These are phyloP conservation scores for Aristolochia californica DNA, from an alignment of 164 flowering plant species.

Conservation along the genomic window DNA sequence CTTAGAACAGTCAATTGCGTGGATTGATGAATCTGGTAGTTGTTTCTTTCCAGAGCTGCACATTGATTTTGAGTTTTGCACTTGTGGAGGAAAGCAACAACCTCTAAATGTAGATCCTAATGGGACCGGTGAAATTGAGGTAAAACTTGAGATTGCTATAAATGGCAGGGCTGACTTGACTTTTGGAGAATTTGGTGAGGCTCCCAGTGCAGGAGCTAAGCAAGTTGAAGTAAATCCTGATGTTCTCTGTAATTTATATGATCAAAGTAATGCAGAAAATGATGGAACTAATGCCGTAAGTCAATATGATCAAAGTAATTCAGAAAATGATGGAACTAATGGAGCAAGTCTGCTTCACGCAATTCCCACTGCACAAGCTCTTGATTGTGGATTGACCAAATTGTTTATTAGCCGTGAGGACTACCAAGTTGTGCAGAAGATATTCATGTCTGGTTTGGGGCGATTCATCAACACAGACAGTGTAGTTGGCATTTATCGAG, in stretches of 20 bases:
- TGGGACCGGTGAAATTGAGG: constrained; percentile 42
- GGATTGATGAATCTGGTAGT: constrained; percentile 73
- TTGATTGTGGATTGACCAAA: constrained; percentile 1
- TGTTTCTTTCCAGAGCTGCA: constrained; percentile 74
- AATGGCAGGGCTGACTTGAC: constrained; percentile 25
- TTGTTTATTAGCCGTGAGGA: constrained; percentile 2
- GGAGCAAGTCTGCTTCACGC: constrained; percentile 6
- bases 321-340: constrained; percentile 14
- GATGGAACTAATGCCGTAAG: constrained; percentile 16
- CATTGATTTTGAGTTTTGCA: constrained; percentile 19
- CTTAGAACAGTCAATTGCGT: constrained; percentile 52
- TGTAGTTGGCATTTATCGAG: constrained; percentile 28
- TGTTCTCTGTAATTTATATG: not conserved
- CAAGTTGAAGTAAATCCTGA: constrained; percentile 23
- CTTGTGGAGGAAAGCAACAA: constrained; percentile 14
- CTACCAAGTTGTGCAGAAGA: constrained; percentile 2
- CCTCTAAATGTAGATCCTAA: constrained; percentile 16
- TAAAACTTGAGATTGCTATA: constrained; percentile 66
- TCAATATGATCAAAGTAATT: constrained; percentile 20
- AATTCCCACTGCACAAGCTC: constrained; percentile 16
- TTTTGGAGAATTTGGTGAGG: constrained; percentile 49
- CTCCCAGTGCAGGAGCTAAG: constrained; percentile 35
- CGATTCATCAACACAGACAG: constrained; percentile 17
- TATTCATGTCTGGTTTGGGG: constrained; percentile 23
- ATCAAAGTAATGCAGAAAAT: constrained; percentile 17